Conservation (phyloP, 2,329 filamentous ascomycete genomes). For the Stromatinia cepivora region DNA sequence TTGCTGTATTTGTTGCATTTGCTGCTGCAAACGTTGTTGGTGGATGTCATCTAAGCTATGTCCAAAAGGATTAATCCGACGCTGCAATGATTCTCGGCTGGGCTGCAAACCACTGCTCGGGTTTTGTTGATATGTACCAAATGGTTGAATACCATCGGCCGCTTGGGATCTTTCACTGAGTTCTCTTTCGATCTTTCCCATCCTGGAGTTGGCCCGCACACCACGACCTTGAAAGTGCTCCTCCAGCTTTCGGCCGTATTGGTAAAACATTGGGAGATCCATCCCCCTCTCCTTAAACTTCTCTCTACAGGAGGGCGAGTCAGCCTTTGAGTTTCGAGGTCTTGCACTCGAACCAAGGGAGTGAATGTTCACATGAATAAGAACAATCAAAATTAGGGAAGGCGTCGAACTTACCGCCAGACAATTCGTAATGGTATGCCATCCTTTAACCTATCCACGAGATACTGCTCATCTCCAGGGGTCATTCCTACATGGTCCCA, state of each 20-base stretch:
- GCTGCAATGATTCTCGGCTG: neutral
- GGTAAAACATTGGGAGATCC: neutral
- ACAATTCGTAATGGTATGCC: conserved; percentile 13
- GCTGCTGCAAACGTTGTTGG: conserved; percentile 4
- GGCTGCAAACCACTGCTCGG: neutral
- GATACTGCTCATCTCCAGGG: conserved; percentile 9
- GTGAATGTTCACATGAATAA: neutral
- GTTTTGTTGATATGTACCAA: neutral
- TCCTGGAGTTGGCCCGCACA: conserved; percentile 12
- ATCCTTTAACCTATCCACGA: conserved; percentile 13
- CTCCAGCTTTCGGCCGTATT: conserved; percentile 17
- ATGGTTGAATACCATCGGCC: conserved; percentile 19
- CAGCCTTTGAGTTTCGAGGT: neutral
- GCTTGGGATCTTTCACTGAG: conserved; percentile 7
- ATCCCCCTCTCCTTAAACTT: conserved; percentile 20
- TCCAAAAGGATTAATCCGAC: neutral
- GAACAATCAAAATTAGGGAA: neutral
- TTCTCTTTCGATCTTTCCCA: conserved; percentile 17
- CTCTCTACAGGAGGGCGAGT: conserved; percentile 1
- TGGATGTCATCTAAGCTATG: neutral
- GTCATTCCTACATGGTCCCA: conserved; percentile 17
- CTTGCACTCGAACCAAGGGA: neutral
- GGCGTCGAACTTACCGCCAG: conserved; percentile 18
- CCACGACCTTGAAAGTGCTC: conserved; percentile 2
- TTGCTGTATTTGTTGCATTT: neutral